Base-by-base conservation (phyloP, 2,329 filamentous ascomycete species). In the Truncatella angustata region DNA sequence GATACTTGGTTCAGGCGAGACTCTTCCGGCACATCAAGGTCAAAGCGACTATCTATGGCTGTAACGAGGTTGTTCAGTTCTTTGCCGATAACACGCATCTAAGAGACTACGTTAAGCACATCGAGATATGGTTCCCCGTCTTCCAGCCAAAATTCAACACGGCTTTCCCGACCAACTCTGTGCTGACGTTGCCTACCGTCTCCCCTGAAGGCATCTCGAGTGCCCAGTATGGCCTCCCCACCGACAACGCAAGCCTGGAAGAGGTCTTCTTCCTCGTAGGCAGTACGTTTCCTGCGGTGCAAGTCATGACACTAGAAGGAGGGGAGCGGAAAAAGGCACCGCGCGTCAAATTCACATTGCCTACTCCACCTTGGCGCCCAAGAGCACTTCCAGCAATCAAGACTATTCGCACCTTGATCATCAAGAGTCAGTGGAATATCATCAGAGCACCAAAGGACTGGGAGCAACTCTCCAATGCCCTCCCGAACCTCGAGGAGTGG, bases 61-160 rank as follows among this genome's bases (percentile, higher is more conserved):
- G 89, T 36, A 71, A 79, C 37, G 76, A 83, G 44, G 81, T 86
- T 5, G 73, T 80, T 56, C 57, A 71, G 30, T 90, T 86, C 73
- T 87, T 91, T 58, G 66, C 71, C 14, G 58, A 68, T 9, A 77
- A 84, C 54, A 72, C 77, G 24, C 81, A 88, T 60, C 77, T 91
- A 5, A 77, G 80, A 18, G 60, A 70, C 7, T 83, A 89, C 58
- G 82, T 91, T 54, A 85, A 84, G 58, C 87, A 91, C 62, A 79
- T 90, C 54, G 87, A 91, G 68, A 77, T 90, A 37, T 91, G 87
- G 86, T 88, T 91, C 56, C 87, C 88, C 3, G 86, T 90, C 36
- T 91, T 87, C 60, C 79, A 85, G 58, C 81, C 80, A 18, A 79
- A 77, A 51, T 73, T 75, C 52, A 70, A 73, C 9, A 70, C 76